These are phyloP conservation scores for Sphagnum contortum DNA, from an alignment of 225 moss, liverwort and hornwort genomes.

Conservation along the genomic window DNA sequence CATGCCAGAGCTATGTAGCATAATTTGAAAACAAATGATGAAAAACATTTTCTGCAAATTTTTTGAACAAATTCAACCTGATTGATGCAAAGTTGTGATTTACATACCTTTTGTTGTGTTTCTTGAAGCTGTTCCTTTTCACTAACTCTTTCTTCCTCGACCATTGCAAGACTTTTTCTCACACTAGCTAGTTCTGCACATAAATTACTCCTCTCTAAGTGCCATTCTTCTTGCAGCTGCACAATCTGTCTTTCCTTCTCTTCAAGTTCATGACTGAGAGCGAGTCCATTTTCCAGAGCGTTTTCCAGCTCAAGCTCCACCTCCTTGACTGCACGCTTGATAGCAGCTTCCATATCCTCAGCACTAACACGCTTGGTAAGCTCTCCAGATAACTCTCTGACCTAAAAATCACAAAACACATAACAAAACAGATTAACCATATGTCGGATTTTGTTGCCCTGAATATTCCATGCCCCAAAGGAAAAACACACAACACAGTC, in stretches of 20 bases:
- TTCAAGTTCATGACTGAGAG: constrained; percentile 59
- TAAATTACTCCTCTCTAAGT: constrained; percentile 39
- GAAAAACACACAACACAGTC: not conserved
- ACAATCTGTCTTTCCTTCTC: constrained; percentile 51
- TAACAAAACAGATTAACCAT: too few species aligned
- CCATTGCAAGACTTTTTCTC: constrained; percentile 26
- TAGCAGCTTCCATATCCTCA: constrained; percentile 81
- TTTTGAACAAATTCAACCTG: too few species aligned
- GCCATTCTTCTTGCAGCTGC: constrained; percentile 59
- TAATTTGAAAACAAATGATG: too few species aligned
- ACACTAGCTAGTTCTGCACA: constrained; percentile 50
- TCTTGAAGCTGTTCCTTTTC: constrained; percentile 63
- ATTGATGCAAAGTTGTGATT: too few species aligned
- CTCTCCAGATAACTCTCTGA: constrained; percentile 77
- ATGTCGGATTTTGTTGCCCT: too few species aligned
- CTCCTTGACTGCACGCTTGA: constrained; percentile 53
- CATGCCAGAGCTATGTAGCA: too few species aligned
- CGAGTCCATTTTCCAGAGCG: constrained; percentile 52
- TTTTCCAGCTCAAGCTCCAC: constrained; percentile 54
- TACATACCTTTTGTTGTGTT: constrained; percentile 49
- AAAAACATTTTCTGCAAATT: too few species aligned
- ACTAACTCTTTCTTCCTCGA: constrained; percentile 45
- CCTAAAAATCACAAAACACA: constrained; percentile 16
- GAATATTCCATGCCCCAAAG: not conserved
- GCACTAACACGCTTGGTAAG: constrained; percentile 49